Base-by-base conservation (phyloP, 371 early-diverging fungal genomes). In the Mucor piriformis region DNA sequence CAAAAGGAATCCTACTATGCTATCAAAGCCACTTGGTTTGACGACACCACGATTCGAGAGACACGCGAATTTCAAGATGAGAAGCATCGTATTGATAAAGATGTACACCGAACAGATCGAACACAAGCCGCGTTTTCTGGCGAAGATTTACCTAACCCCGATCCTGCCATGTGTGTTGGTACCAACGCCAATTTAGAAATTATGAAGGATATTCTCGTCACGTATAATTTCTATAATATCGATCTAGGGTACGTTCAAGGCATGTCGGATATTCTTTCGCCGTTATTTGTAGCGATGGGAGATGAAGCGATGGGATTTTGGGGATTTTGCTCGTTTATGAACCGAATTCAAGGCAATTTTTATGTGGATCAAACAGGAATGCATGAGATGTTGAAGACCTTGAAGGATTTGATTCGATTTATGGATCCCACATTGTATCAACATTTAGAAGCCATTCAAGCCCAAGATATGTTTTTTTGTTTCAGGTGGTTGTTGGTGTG, bases 401-500 rank as follows among this genome's bases (percentile, higher is more conserved):
- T 97, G 54, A 82, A 88, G 24, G 69, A 83, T 13, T 66, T 97
- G 50, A 80, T 96, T 25, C 89, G 87, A 52, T 88, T 94, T 15
- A 82, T 95, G 69, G 92, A 94, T 64, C 93, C 94, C 1, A 80
- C 59, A 12, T 76, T 96, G 3, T 89, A 88, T 73, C 68, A 76
- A 47, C 93, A 92, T 46, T 72, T 97, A 44, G 90, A 90, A 47
- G 75, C 78, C 46, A 88, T 87, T 49, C 95, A 94, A 24, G 85
- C 92, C 0, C 72, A 83, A 44, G 93, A 95, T 67, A 76, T 96
- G 61, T 96, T 96, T 67, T 92, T 88, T 72, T 94, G 95, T 67
- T 97, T 95, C 79, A 89, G 97, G 3, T 97, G 97, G 97, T 71
- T 97, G n/a, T 67, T 97, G 43, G 88, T 97, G 15, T 89, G 92